Evolutionary conservation across 106 monocot genomes (phyloP).

Genomic region (Alisma plantagoaquatica): DNA sequence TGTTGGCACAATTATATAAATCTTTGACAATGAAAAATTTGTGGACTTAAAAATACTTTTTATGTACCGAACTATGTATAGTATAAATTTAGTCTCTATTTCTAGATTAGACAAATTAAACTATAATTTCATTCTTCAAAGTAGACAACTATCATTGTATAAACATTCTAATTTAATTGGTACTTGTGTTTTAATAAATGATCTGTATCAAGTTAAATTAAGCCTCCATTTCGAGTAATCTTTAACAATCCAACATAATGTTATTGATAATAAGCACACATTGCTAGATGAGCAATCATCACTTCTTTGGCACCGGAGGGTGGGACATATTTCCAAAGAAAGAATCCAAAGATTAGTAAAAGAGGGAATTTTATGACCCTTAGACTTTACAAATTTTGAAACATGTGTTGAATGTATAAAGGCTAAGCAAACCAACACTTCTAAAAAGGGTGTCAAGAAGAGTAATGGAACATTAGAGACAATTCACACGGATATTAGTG

Average conservation of each 20-base stretch:
- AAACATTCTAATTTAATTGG: background rate
- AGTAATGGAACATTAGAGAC: too few relatives aligned
- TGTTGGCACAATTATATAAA: background rate
- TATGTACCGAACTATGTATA: background rate
- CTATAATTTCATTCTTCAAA: background rate
- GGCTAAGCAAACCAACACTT: too few relatives aligned
- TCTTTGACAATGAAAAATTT: background rate
- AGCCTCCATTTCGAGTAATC: background rate
- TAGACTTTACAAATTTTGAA: too few relatives aligned
- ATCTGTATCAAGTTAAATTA: background rate
- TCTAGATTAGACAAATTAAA: background rate
- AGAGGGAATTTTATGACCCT: too few relatives aligned
- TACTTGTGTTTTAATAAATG: background rate
- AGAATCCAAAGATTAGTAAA: too few relatives aligned
- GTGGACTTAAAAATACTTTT: background rate
- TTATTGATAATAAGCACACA: background rate
- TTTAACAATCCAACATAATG: background rate
- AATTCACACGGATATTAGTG: too few relatives aligned
- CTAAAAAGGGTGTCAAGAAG: too few relatives aligned
- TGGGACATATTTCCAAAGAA: too few relatives aligned
- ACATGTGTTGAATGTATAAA: too few relatives aligned
- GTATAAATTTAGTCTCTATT: background rate
- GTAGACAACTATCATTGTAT: background rate
- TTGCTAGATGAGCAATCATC: background rate
- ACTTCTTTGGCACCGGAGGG: background rate